Base-by-base conservation (phyloP, 2,329 filamentous ascomycete genomes). In the Epichloe scottii region DNA sequence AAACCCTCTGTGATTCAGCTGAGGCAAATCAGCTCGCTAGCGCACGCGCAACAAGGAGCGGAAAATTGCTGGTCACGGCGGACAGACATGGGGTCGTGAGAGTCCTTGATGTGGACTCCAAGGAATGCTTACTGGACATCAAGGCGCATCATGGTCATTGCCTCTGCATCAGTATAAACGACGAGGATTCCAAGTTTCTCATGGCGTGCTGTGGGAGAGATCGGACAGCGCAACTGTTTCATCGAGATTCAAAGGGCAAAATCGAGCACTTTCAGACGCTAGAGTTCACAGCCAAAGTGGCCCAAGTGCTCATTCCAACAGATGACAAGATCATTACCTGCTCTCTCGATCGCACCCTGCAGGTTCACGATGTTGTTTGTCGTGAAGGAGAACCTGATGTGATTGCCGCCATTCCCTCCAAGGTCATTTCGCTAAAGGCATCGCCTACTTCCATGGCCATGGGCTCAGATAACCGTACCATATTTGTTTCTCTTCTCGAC, bases 181-280 rank as follows among this genome's bases (percentile, higher is more conserved):
- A 87, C 58, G 74, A 75, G 43, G 73, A 77, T 1, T 72, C 76
- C 1, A 74, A 71, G 45, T 77, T 81, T 37, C 71, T 95, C 44
- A 74, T 97, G 58, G 91, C 87, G 17, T 89, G 84, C 11, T 90
- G 85, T 62, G 87, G 89, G 37, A 79, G 93, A 57, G 93, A 98
- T 67, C 84, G 93, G 48, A 95, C 86, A n/a, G 80, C 91, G 1
- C 93, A 98, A 64, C 71, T 98, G n/a, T 97, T 96, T 63, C 75
- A 79, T 54, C 73, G 75, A 26, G 73, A 74, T 23, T 68, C 70
- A 1, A 71, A 68, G 12, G 76, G 80, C 2, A 68, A 68, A 3
- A 85, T 94, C 66, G 79, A 86, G 52, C 78, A 96, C 52, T 79
- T 95, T 48, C 93, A 98, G 65, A 98, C 93, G 0, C 78, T 97